phyloP scores from a whole-genome alignment of 345 rosid genomes.

The Ceriops decandra region DNA sequence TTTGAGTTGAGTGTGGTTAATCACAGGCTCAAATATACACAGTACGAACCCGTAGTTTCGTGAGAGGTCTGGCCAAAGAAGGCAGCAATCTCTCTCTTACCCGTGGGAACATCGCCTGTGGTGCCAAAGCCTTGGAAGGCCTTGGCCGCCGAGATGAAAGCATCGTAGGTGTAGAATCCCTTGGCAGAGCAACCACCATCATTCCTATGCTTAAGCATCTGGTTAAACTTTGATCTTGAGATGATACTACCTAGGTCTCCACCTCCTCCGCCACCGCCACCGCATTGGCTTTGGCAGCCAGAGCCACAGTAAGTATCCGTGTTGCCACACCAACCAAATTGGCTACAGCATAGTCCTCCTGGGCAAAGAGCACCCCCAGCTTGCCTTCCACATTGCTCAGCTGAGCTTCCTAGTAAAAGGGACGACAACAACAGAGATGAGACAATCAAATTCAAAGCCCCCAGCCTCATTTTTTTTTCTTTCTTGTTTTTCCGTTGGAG shows the following conservation, averaged over 20 bases:
- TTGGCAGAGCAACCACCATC: conserved; percentile 13
- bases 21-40: too few relatives aligned
- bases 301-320: neutral
- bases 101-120: conserved; percentile 11
- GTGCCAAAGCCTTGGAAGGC: conserved; percentile 16
- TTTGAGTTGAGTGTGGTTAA: too few relatives aligned
- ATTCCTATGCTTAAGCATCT: conserved; percentile 19
- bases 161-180: conserved; percentile 20
- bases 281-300: conserved; percentile 22
- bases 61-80: conserved; percentile 26
- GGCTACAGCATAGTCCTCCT: conserved; percentile 18
- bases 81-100: conserved; percentile 22
- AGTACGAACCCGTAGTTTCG: conserved; percentile 20
- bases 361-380: conserved; percentile 21
- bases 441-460: neutral
- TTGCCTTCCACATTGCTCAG: conserved; percentile 21
- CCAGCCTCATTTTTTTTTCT: neutral
- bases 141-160: conserved; percentile 20
- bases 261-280: neutral
- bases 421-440: neutral
- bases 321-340: conserved; percentile 22
- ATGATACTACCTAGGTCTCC: conserved; percentile 11
- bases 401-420: neutral
- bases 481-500: too few relatives aligned
- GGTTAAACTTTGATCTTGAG: neutral